Percentiles rank a stretch among this genome's conserved stretches.
Evolutionary conservation across 805 yeast species (phyloP).

Genomic region (Candida insectalens): DNA sequence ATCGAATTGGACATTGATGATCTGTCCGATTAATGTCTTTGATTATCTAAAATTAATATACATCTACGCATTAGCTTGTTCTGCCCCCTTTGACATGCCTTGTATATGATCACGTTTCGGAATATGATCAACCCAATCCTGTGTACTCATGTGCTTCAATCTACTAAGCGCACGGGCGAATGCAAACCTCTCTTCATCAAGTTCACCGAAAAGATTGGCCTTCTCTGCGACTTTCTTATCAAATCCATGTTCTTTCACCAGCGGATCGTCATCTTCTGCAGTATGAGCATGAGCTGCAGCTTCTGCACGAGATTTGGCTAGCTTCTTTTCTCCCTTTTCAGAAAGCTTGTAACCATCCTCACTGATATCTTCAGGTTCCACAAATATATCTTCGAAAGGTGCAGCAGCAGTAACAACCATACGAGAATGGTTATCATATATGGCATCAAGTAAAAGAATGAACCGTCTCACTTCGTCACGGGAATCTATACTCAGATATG

Average conservation of each 20-base stretch:
- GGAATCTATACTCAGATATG: conserved; percentile 65
- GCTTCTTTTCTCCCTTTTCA: conserved; percentile 18
- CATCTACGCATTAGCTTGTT: background rate
- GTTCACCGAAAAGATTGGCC: conserved; percentile 62
- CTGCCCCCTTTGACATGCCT: background rate
- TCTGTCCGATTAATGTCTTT: too few relatives aligned
- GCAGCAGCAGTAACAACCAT: conserved; percentile 86
- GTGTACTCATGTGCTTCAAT: conserved; percentile 86
- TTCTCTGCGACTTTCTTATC: conserved; percentile 61
- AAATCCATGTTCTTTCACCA: conserved; percentile 71
- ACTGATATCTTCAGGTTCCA: conserved; percentile 59
- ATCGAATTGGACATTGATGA: conserved; percentile 43
- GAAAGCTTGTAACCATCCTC: conserved; percentile 33
- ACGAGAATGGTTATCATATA: conserved; percentile 83
- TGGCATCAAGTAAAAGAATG: conserved; percentile 92
- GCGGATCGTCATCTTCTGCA: conserved; percentile 38
- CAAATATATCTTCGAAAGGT: conserved; percentile 75
- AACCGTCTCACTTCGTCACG: conserved; percentile 85
- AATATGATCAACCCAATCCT: conserved; percentile 69
- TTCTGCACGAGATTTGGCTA: conserved; percentile 19
- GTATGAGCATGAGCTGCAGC: background rate
- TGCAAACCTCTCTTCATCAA: conserved; percentile 94
- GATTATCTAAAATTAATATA: conserved; percentile 8
- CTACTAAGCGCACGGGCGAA: conserved; percentile 92
- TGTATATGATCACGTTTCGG: background rate